These are phyloP conservation scores for Gypsophila paniculata DNA, from an alignment of 179 eudicot genomes.

Conservation along the genomic window DNA sequence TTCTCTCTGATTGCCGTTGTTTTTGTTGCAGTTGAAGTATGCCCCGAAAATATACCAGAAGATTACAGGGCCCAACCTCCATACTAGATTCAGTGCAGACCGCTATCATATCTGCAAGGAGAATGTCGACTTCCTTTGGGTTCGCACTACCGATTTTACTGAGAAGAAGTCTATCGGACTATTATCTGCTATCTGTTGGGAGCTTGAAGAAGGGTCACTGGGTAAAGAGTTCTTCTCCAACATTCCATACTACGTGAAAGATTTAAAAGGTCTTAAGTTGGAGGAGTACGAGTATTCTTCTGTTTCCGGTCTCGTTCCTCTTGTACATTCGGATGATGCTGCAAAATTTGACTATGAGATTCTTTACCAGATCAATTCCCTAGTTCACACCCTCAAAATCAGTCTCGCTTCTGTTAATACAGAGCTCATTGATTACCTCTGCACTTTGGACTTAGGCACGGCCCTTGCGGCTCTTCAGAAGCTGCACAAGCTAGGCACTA, in stretches of 20 bases:
- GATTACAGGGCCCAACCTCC: slow-evolving; percentile 56
- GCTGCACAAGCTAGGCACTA: slow-evolving; percentile 54
- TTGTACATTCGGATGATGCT: slow-evolving; percentile 40
- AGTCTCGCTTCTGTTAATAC: slow-evolving; percentile 59
- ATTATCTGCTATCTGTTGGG: slow-evolving; percentile 71
- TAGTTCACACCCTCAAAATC: slow-evolving; percentile 69
- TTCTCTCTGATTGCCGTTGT: slow-evolving; percentile 4
- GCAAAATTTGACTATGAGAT: slow-evolving; percentile 52
- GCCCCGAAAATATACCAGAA: slow-evolving; percentile 73
- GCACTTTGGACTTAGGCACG: slow-evolving; percentile 40
- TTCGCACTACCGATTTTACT: slow-evolving; percentile 84
- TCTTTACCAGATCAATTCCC: slow-evolving; percentile 83
- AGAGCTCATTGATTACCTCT: slow-evolving; percentile 53
- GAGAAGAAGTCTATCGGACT: slow-evolving; percentile 57
- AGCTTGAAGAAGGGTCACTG: slow-evolving; percentile 43
- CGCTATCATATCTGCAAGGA: slow-evolving; percentile 84
- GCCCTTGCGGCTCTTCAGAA: slow-evolving; percentile 53
- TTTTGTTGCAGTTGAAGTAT: slow-evolving; percentile 60
- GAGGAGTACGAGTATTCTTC: slow-evolving; percentile 45
- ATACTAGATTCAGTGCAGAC: slow-evolving; percentile 52
- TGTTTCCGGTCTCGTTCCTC: slow-evolving; percentile 65
- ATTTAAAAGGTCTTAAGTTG: slow-evolving; percentile 36
- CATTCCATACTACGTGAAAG: slow-evolving; percentile 48
- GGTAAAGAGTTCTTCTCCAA: slow-evolving; percentile 37
- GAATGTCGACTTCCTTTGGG: slow-evolving; percentile 69